Percentiles rank a stretch among this genome's conserved stretches.
Evolutionary conservation across 2,329 filamentous ascomycete species (phyloP).

Genomic region (Juglanconis oblonga): DNA sequence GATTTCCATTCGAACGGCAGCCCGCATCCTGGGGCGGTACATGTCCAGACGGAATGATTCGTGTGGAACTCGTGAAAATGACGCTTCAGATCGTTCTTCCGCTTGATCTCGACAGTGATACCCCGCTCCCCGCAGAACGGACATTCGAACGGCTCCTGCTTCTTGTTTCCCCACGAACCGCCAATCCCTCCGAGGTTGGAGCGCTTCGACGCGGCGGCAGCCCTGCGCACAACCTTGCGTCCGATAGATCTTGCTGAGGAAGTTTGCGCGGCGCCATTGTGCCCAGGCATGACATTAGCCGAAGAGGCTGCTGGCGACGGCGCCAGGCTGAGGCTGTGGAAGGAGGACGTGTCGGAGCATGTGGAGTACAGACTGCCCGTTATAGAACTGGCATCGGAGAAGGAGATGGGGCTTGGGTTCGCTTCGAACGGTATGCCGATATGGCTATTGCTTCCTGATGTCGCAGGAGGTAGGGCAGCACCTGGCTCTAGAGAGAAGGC

Average conservation of each 20-base stretch:
- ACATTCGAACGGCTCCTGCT: conserved; percentile 25
- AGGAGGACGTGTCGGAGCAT: conserved; percentile 22
- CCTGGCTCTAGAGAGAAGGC: conserved; percentile 11
- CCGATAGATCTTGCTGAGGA: conserved; percentile 17
- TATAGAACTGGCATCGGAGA: conserved; percentile 38
- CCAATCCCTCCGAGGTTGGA: conserved; percentile 18
- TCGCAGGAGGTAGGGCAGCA: conserved; percentile 13
- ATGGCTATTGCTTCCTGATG: conserved; percentile 16
- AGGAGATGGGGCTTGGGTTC: conserved; percentile 23
- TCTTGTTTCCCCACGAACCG: conserved; percentile 18
- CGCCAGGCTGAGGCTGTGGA: conserved; percentile 19
- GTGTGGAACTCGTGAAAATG: conserved; percentile 48
- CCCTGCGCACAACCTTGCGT: conserved; percentile 17
- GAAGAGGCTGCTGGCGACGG: conserved; percentile 17
- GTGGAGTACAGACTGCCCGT: conserved; percentile 38
- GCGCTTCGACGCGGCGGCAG: conserved; percentile 18
- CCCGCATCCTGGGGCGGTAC: conserved; percentile 40
- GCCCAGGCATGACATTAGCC: conserved; percentile 23
- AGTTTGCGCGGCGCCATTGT: conserved; percentile 12
- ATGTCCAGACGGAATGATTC: conserved; percentile 44
- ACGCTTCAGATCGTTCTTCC: conserved; percentile 47
- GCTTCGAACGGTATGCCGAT: conserved; percentile 16
- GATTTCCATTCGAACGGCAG: conserved; percentile 47
- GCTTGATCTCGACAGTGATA: conserved; percentile 38
- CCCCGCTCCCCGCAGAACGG: conserved; percentile 41